Evolutionary conservation across 257 asterid genomes (phyloP).

Genomic region (Capsicum chinense): DNA sequence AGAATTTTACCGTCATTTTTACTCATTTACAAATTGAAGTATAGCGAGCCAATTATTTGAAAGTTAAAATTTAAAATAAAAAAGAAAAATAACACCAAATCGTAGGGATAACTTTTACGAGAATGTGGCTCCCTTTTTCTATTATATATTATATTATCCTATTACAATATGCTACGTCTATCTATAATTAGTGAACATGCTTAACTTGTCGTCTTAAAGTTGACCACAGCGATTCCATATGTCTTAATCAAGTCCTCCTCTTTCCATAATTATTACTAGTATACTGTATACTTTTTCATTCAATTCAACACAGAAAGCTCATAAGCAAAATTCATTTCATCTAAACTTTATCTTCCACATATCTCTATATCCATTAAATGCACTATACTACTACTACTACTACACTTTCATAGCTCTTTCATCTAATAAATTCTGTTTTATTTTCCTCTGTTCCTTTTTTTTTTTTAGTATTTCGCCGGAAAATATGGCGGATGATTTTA

Average conservation of each 20-base stretch:
- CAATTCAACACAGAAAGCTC: neutral
- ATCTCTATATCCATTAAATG: slow-evolving; percentile 5
- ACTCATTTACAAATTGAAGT: too few relatives aligned
- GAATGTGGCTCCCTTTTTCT: too few relatives aligned
- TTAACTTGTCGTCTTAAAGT: slow-evolving; percentile 28
- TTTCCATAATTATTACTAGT: neutral
- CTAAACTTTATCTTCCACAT: neutral
- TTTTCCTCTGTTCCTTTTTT: neutral
- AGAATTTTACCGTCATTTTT: too few relatives aligned
- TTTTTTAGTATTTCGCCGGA: neutral
- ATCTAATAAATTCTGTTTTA: neutral
- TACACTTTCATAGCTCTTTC: neutral
- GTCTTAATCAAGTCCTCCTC: slow-evolving; percentile 12
- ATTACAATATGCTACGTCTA: neutral
- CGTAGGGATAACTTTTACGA: too few relatives aligned
- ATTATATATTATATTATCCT: neutral
- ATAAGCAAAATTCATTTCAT: neutral
- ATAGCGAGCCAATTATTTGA: too few relatives aligned
- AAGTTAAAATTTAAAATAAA: too few relatives aligned
- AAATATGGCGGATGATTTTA: slow-evolving; percentile 73
- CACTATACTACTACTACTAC: neutral
- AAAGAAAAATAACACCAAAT: too few relatives aligned
- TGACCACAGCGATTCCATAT: slow-evolving; percentile 21
- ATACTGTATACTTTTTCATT: neutral
- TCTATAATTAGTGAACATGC: slow-evolving; percentile 17